Base-by-base conservation (phyloP, 495 filamentous ascomycete genomes). In the Chaetomium fimeti region DNA sequence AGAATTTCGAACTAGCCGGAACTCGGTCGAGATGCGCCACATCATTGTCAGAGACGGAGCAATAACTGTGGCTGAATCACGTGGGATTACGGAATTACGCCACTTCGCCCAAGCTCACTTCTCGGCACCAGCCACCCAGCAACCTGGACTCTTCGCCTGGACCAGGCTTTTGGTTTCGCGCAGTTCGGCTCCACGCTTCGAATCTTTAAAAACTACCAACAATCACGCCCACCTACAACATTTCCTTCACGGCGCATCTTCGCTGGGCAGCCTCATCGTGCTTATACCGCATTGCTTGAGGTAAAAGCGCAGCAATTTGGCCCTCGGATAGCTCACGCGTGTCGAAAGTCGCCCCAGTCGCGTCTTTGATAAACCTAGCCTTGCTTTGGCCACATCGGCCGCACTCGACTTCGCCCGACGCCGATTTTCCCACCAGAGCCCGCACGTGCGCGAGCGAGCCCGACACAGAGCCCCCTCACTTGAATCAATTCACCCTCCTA, bases 131-230 rank as follows among this genome's bases (percentile, higher is more conserved):
- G 64, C 64, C 67, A 69, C 64, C 40, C 20, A 27, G 42, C 20
- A n/a, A 18, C 36, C 29, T 16, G 24, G 13, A 24, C 9, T 28
- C 36, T 45, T 16, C 29, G 15, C 36, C 16, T 29, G 32, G 32
- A 47, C 45, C 45, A 49, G 20, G 57, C 57, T 40, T 61, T 63
- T 53, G 47, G 47, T 55, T 53, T 48, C 27, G 60, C 51, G 57
- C 40, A 27, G 36, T 60, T 62, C 60, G 54, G 65, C 60, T 63
- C 60, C 58, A 59, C 60, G 54, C 47, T 27, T 25, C 57, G 55
- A 66, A 66, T 63, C 60, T 61, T 57, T 36, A 36, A 58, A 66
- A 66, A 62, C 38, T 43, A 60, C 43, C 65, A 62, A 47, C 60
- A 54, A 54, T 62, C 32, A 58, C 40, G 13, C 5, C 48, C 22